phyloP scores from a whole-genome alignment of 345 rosid species.

The Eucalyptus caleyi region DNA sequence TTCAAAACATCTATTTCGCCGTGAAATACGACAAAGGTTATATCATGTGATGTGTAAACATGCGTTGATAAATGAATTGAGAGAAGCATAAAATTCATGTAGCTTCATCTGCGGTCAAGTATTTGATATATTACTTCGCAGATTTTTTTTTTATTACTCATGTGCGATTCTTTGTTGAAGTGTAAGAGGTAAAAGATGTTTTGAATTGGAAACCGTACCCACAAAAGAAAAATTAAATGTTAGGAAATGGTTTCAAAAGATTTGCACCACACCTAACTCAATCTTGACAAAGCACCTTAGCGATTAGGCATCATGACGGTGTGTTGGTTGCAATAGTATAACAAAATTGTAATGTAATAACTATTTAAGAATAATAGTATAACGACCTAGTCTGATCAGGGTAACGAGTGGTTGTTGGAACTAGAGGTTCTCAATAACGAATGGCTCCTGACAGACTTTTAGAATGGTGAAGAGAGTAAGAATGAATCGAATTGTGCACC shows the following conservation, averaged over 20 bases:
- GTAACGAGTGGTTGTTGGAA: rapidly evolving
- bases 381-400: too few species aligned
- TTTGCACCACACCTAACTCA: neutral
- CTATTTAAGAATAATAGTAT: too few species aligned
- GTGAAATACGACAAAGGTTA: neutral
- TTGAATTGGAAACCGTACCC: neutral
- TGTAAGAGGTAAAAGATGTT: neutral
- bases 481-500: rapidly evolving
- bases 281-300: neutral
- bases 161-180: too few species aligned
- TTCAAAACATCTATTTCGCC: neutral
- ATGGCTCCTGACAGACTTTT: rapidly evolving
- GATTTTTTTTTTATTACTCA: too few species aligned
- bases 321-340: neutral
- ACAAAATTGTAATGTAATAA: too few species aligned
- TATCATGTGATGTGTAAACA: neutral
- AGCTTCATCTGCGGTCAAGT: neutral
- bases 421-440: rapidly evolving
- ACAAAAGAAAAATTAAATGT: neutral
- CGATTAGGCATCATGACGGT: neutral
- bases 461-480: rapidly evolving
- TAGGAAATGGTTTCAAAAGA: neutral
- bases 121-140: neutral
- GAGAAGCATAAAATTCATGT: neutral
- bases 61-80: neutral